Conservation (phyloP, 768 basidiomycete genomes). For the Panellus pusillus region DNA sequence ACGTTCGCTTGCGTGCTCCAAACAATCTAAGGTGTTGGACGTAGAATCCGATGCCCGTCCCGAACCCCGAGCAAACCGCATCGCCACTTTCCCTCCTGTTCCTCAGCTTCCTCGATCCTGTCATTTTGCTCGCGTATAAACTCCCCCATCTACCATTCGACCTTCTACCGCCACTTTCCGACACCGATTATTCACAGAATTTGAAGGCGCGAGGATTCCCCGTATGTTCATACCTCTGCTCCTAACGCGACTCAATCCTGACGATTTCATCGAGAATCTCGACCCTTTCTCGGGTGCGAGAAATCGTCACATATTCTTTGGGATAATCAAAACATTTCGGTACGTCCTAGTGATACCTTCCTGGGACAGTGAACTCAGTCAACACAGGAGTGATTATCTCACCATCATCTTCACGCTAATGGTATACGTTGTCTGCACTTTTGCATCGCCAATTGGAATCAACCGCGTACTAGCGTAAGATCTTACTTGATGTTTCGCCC, state of each 20-base stretch:
- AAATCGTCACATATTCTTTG: slow-evolving; percentile 32
- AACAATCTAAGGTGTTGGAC: background rate
- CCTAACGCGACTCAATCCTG: slow-evolving; percentile 18
- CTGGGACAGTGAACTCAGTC: slow-evolving; percentile 14
- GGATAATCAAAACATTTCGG: slow-evolving; percentile 41
- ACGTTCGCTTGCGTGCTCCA: background rate
- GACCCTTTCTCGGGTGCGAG: slow-evolving; percentile 21
- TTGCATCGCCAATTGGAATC: slow-evolving; percentile 18
- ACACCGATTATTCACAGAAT: slow-evolving; percentile 44
- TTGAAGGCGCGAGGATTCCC: slow-evolving; percentile 29
- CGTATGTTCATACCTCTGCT: slow-evolving; percentile 31
- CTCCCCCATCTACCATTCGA: slow-evolving; percentile 48
- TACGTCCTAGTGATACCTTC: slow-evolving; percentile 13
- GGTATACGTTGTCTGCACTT: slow-evolving; percentile 14
- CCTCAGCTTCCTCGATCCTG: slow-evolving; percentile 56
- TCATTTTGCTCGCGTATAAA: slow-evolving; percentile 44
- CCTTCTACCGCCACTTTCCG: slow-evolving; percentile 60
- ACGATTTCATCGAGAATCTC: background rate
- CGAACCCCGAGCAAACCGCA: slow-evolving; percentile 51
- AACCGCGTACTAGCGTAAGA: slow-evolving; percentile 17
- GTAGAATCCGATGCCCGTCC: slow-evolving; percentile 32
- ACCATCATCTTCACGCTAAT: slow-evolving; percentile 10
- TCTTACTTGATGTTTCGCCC: background rate
- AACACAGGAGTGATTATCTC: slow-evolving; percentile 8
- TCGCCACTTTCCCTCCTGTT: slow-evolving; percentile 42